Percentiles rank a stretch among this genome's conserved stretches.
Evolutionary conservation across 768 basidiomycete genomes (phyloP).

Genomic region (Crepidotus variabilis): DNA sequence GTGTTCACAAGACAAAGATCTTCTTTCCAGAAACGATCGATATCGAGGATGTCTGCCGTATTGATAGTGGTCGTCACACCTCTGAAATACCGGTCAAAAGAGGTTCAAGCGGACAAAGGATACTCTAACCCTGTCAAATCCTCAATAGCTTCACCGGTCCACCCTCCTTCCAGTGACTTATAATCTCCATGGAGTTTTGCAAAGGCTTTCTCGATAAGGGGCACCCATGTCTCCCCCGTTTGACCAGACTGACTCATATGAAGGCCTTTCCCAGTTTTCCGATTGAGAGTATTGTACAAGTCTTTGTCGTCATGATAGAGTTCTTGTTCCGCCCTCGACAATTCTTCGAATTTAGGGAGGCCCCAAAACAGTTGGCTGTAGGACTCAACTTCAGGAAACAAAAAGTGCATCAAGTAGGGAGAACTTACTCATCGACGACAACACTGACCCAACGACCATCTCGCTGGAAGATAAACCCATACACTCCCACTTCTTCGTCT

Average conservation of each 20-base stretch:
- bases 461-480: slow-evolving; percentile 49
- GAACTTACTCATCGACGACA: slow-evolving; percentile 44
- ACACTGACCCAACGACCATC: slow-evolving; percentile 43
- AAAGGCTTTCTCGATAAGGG: slow-evolving; percentile 47
- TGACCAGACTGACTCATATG: slow-evolving; percentile 36
- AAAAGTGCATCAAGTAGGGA: background rate
- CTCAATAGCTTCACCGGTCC: slow-evolving; percentile 42
- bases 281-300: slow-evolving; percentile 29
- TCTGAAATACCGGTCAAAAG: background rate
- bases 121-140: slow-evolving; percentile 46
- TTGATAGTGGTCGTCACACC: background rate
- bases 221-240: slow-evolving; percentile 43
- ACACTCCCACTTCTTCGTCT: slow-evolving; percentile 44
- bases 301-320: slow-evolving; percentile 42
- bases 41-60: slow-evolving; percentile 37
- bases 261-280: slow-evolving; percentile 33
- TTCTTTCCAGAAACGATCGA: slow-evolving; percentile 45
- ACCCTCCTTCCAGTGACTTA: slow-evolving; percentile 28
- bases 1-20: slow-evolving; percentile 42
- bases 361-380: slow-evolving; percentile 36
- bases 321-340: slow-evolving; percentile 26
- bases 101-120: background rate
- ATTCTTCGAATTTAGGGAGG: slow-evolving; percentile 40
- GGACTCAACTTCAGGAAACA: background rate
- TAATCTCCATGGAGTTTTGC: slow-evolving; percentile 48